phyloP scores from a whole-genome alignment of 441 rosid genomes.

The Biscutella auriculata region DNA sequence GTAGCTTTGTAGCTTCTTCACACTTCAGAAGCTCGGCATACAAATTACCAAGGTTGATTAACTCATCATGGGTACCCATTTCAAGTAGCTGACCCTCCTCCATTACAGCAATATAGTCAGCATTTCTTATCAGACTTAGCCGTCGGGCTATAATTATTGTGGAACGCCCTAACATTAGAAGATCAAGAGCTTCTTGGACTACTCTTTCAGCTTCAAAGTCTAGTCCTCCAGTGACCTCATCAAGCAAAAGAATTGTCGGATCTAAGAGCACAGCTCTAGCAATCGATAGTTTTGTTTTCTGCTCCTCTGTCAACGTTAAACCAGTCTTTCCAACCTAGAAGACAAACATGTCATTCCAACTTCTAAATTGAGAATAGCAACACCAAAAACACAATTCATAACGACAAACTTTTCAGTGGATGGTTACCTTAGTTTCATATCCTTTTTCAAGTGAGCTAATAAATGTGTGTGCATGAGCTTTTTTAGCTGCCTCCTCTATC shows the following conservation, averaged over 20 bases:
- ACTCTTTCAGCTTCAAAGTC: constrained; percentile 96
- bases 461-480: constrained; percentile 92
- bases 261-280: constrained; percentile 96
- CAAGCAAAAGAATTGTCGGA: constrained; percentile 88
- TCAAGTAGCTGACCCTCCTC: constrained; percentile 99
- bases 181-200: constrained; percentile 91
- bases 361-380: not conserved
- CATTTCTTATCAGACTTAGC: constrained; percentile 89
- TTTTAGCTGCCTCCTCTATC: constrained; percentile 97
- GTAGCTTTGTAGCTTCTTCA: constrained; percentile 99
- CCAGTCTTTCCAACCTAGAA: constrained; percentile 93
- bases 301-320: constrained; percentile 77
- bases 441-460: constrained; percentile 90
- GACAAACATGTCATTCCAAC: constrained; percentile 7
- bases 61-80: constrained; percentile 98
- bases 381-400: not conserved
- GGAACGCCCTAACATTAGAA: constrained; percentile 94
- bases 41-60: constrained; percentile 65
- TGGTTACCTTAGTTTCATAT: constrained; percentile 81
- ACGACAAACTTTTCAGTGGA: constrained; percentile 4
- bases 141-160: constrained; percentile 96
- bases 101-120: constrained; percentile 99
- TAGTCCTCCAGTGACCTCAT: constrained; percentile 97
- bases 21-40: constrained; percentile 95
- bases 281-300: constrained; percentile 88